These are phyloP conservation scores for Melaleuca quinquenervia DNA, from an alignment of 345 rosid genomes.

Conservation along the genomic window DNA sequence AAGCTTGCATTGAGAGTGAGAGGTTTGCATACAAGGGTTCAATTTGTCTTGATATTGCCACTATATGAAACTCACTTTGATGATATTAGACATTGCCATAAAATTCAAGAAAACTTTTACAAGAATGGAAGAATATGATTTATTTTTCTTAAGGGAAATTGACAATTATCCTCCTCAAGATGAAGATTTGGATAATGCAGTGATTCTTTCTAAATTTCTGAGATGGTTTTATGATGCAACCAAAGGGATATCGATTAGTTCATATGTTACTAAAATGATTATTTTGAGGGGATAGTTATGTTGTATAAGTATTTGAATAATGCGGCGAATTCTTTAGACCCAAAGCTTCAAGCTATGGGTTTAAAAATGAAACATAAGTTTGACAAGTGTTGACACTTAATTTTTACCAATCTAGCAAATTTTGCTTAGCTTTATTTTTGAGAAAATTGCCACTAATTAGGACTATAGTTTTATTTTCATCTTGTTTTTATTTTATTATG, in stretches of 20 bases:
- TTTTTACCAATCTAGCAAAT: too few species aligned
- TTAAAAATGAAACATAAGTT: not conserved
- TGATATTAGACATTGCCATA: not conserved
- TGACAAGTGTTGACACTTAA: not conserved
- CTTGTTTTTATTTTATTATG: too few species aligned
- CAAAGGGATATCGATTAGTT: not conserved
- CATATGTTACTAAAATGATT: not conserved
- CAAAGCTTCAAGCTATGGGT: not conserved
- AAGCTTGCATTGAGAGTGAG: not conserved
- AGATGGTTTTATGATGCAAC: not conserved
- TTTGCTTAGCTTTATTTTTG: too few species aligned
- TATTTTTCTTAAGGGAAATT: not conserved
- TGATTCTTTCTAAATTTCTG: not conserved
- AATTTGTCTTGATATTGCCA: not conserved
- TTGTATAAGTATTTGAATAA: not conserved
- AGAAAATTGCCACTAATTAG: too few species aligned
- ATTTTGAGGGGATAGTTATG: not conserved
- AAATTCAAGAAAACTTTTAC: not conserved
- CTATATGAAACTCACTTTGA: not conserved
- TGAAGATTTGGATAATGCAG: not conserved
- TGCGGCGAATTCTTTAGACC: not conserved
- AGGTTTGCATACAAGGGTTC: not conserved
- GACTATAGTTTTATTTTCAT: too few species aligned
- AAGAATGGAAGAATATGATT: not conserved
- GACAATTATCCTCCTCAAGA: not conserved